Base-by-base conservation (phyloP, 192 early-diverging fungal genomes). In the Glomus cerebriforme region DNA sequence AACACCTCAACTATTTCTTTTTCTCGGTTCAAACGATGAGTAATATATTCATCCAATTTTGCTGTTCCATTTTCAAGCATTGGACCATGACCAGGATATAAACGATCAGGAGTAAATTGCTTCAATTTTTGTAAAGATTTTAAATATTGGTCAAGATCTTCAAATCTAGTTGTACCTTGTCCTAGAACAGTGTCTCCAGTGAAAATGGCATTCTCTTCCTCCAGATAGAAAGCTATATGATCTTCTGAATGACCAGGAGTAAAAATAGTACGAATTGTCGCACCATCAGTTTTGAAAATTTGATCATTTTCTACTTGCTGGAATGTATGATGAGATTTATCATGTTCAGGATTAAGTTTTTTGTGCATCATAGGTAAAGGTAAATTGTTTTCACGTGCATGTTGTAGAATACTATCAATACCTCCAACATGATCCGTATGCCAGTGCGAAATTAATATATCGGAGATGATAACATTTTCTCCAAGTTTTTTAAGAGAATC, bases 191-290 rank as follows among this genome's bases (percentile, higher is more conserved):
- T 91, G 80, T 97, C 96, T 0, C 93, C 95, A 0, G 92, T 90
- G 59, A 96, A 92, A 7, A 97, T 64, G 7, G 86, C 86, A 5
- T 87, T 79, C 35, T 94, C 94, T 75, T 92, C 89, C 43, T 89
- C 83, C 19, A 95, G 81, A 34, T 82, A 87, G 77, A 96, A 91
- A 15, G 89, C 86, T 65, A 91, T 87, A 78, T 97, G 96, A 73
- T 97, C 95, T 27, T 87, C 79, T 0, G 89, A 89, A 75, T 97
- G 96, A 1, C 96, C 96, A 0, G 95, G 95, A 0, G 96, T 95
- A 79, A 91, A 85, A 7, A 94, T 73, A 0, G 91, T 91, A 9
- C 81, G 80, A 49, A 96, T 71, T 0, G 86, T 90, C 10, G 89
- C 85, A n/a, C 90, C 92, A 7, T 92, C 89, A 0, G 88, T 86